phyloP scores from a whole-genome alignment of 495 filamentous ascomycete species.

The Pyrenula aspistea region DNA sequence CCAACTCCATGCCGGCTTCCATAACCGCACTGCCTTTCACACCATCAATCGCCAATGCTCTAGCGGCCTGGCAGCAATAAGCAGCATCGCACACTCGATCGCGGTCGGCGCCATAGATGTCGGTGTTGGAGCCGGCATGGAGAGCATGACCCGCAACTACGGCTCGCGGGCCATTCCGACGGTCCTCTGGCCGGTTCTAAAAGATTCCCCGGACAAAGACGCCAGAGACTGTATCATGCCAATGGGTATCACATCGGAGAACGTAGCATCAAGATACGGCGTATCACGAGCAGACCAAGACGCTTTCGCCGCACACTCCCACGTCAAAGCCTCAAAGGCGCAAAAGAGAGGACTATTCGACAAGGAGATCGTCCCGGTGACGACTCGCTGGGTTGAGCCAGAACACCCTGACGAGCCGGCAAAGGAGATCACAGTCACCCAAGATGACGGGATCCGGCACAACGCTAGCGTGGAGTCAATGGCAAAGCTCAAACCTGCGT shows the following conservation, averaged over 20 bases:
- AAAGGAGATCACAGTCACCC: conserved; percentile 47
- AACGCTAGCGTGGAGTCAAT: conserved; percentile 56
- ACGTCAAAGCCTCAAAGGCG: conserved; percentile 57
- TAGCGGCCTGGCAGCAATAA: conserved; percentile 64
- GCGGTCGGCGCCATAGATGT: conserved; percentile 56
- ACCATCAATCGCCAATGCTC: conserved; percentile 84
- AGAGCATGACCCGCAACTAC: conserved; percentile 90
- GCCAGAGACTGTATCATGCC: conserved; percentile 81
- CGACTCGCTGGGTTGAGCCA: conserved; percentile 42
- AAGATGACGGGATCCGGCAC: conserved; percentile 73
- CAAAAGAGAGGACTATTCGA: conserved; percentile 59
- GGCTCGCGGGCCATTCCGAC: conserved; percentile 69
- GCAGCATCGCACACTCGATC: conserved; percentile 58
- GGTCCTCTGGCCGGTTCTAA: conserved; percentile 64
- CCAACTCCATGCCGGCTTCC: conserved; percentile 67
- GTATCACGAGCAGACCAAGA: conserved; percentile 71
- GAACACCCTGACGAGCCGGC: conserved; percentile 49
- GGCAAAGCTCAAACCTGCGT: conserved; percentile 72
- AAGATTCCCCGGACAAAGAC: conserved; percentile 50
- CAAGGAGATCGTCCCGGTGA: conserved; percentile 66
- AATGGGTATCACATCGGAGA: conserved; percentile 90
- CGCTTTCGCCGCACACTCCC: conserved; percentile 62
- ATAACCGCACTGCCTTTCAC: conserved; percentile 60
- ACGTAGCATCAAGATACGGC: conserved; percentile 68
- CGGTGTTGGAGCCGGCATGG: conserved; percentile 85